Evolutionary conservation across 805 yeast genomes (phyloP).

Genomic region (Barnettozyma siamensis): DNA sequence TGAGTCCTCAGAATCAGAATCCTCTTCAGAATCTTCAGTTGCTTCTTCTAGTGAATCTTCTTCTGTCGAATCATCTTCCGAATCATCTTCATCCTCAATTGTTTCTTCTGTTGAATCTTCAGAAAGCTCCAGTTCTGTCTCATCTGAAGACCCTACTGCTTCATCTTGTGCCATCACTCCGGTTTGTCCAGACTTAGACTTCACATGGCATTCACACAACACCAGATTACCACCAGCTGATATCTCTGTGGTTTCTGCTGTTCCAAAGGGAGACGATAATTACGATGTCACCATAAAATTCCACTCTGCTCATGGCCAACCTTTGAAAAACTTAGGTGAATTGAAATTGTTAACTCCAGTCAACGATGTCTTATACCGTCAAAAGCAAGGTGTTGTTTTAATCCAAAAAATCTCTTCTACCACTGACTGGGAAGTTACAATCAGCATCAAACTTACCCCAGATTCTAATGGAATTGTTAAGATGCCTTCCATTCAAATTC

Average conservation of each 20-base stretch:
- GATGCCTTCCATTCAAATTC: slow-evolving; percentile 13
- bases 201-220: neutral
- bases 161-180: neutral
- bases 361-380: slow-evolving; percentile 2
- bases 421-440: slow-evolving; percentile 6
- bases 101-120: slow-evolving; percentile 1
- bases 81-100: neutral
- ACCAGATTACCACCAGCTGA: neutral
- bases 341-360: slow-evolving; percentile 8
- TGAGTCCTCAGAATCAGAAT: neutral
- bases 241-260: slow-evolving; percentile 2
- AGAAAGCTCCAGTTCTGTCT: neutral
- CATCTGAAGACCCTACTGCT: neutral
- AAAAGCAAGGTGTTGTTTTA: neutral
- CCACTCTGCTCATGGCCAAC: slow-evolving; percentile 4
- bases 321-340: slow-evolving; percentile 4
- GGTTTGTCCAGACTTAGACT: neutral
- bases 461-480: slow-evolving; percentile 1
- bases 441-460: neutral
- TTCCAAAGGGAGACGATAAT: neutral
- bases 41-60: neutral
- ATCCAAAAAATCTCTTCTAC: slow-evolving; percentile 1
- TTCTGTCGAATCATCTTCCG: neutral
- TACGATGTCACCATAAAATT: slow-evolving; percentile 8
- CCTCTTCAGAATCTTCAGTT: neutral